Evolutionary conservation across 2,329 filamentous ascomycete genomes (phyloP).

Genomic region (Fonsecaea nubica): DNA sequence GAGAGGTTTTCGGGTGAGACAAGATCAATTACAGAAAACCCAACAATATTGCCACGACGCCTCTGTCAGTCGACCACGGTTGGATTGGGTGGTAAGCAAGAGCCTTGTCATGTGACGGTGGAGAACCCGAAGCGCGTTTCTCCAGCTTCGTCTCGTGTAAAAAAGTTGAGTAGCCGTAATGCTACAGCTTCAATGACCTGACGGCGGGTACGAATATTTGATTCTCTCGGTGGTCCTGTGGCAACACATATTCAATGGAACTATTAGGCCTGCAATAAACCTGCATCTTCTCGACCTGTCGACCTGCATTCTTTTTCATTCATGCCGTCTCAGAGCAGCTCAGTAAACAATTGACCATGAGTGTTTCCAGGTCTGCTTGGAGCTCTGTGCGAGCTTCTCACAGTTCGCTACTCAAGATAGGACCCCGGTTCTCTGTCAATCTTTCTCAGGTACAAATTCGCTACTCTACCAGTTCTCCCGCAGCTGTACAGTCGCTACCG

Average conservation of each 20-base stretch:
- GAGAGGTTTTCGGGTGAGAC: background rate
- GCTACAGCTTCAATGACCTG: constrained; percentile 16
- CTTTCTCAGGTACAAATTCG: constrained; percentile 20
- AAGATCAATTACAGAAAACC: background rate
- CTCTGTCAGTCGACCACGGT: background rate
- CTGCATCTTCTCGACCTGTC: background rate
- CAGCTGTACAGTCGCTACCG: constrained; percentile 4
- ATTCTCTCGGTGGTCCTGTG: background rate
- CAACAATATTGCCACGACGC: background rate
- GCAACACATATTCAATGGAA: background rate
- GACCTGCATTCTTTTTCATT: background rate
- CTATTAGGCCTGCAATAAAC: background rate
- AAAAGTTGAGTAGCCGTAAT: constrained; percentile 10
- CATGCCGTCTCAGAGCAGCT: background rate
- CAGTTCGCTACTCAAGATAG: constrained; percentile 11
- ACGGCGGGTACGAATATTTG: constrained; percentile 7
- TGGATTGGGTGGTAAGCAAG: background rate
- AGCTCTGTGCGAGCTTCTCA: constrained; percentile 28
- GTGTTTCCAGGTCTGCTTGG: constrained; percentile 19
- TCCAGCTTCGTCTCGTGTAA: constrained; percentile 8
- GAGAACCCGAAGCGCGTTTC: constrained; percentile 6
- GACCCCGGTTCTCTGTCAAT: background rate
- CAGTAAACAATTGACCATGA: constrained; percentile 15
- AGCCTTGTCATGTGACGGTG: constrained; percentile 18
- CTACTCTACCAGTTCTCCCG: constrained; percentile 42